phyloP scores from a whole-genome alignment of 495 filamentous ascomycete species.

The Lophiostoma macrostomum region DNA sequence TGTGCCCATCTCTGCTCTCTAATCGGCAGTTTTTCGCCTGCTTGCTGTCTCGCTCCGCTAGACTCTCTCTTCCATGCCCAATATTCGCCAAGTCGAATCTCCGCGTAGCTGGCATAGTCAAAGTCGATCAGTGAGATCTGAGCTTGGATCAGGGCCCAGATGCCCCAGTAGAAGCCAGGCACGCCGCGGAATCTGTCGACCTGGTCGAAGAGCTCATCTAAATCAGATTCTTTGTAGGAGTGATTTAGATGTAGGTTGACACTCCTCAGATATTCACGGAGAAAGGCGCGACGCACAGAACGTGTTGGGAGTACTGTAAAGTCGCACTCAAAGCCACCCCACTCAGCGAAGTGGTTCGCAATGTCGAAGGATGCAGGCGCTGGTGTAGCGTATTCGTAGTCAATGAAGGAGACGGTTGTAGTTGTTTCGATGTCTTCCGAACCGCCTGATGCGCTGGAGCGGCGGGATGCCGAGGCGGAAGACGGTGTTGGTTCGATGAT shows the following conservation, averaged over 20 bases:
- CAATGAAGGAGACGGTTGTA: slow-evolving; percentile 78
- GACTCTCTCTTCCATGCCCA: slow-evolving; percentile 84
- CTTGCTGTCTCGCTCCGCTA: slow-evolving; percentile 56
- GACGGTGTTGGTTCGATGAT: slow-evolving; percentile 65
- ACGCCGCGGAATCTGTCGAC: slow-evolving; percentile 86
- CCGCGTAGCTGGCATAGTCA: slow-evolving; percentile 90
- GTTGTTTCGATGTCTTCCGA: slow-evolving; percentile 35
- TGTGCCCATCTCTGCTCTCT: slow-evolving; percentile 84
- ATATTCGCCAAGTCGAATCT: slow-evolving; percentile 85
- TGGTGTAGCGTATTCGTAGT: slow-evolving; percentile 89
- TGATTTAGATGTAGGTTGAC: slow-evolving; percentile 47
- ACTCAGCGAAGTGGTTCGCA: slow-evolving; percentile 99
- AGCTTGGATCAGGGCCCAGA: slow-evolving; percentile 96
- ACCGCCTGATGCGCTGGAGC: slow-evolving; percentile 35
- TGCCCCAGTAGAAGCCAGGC: slow-evolving; percentile 88
- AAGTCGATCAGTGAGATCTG: slow-evolving; percentile 96
- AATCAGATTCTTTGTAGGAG: slow-evolving; percentile 52
- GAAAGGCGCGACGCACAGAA: slow-evolving; percentile 73
- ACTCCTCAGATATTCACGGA: slow-evolving; percentile 70
- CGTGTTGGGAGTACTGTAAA: slow-evolving; percentile 76
- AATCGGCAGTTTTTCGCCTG: slow-evolving; percentile 61
- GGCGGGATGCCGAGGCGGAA: slow-evolving; percentile 20
- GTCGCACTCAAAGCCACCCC: slow-evolving; percentile 96
- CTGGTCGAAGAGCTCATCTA: slow-evolving; percentile 65
- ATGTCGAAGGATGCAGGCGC: slow-evolving; percentile 97